phyloP scores from a whole-genome alignment of 176 grass and related monocot species.

The Avena eriantha region DNA sequence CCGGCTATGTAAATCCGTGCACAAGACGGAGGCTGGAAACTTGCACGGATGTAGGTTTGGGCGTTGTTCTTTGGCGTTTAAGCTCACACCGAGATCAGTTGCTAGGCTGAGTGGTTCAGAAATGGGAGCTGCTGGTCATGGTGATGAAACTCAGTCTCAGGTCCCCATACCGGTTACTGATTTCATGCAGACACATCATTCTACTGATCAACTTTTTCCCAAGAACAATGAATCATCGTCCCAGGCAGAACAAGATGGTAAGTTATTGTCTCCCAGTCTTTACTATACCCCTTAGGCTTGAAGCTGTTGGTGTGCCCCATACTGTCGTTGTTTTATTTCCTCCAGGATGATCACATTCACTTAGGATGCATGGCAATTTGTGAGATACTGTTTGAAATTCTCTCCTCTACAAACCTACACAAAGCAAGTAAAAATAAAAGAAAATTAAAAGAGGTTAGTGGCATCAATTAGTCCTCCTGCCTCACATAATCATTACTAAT shows the following conservation, averaged over 20 bases:
- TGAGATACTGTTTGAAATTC: background rate
- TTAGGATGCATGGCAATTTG: conserved; percentile 3
- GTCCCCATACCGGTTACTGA: conserved; percentile 73
- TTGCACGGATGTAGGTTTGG: conserved; percentile 65
- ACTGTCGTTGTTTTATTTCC: background rate
- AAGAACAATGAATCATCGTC: conserved; percentile 48
- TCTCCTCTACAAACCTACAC: background rate
- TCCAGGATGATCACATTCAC: conserved; percentile 13
- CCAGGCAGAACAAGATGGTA: conserved; percentile 64
- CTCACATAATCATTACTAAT: background rate
- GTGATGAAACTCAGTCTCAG: conserved; percentile 76
- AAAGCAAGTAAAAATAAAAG: background rate
- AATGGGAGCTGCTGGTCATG: conserved; percentile 82
- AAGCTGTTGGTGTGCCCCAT: conserved; percentile 15
- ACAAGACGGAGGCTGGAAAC: conserved; percentile 59
- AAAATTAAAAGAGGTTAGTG: background rate
- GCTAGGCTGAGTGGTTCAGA: conserved; percentile 71
- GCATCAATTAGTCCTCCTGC: conserved; percentile 16
- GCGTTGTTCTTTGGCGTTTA: conserved; percentile 76
- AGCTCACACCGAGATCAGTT: conserved; percentile 80
- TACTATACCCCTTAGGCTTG: conserved; percentile 10
- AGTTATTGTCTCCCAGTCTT: conserved; percentile 26
- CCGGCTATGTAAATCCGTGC: conserved; percentile 72
- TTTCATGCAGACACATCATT: conserved; percentile 78
- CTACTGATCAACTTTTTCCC: conserved; percentile 60